Base-by-base conservation (phyloP, 2,329 filamentous ascomycete species). In the Fusarium virguliforme region DNA sequence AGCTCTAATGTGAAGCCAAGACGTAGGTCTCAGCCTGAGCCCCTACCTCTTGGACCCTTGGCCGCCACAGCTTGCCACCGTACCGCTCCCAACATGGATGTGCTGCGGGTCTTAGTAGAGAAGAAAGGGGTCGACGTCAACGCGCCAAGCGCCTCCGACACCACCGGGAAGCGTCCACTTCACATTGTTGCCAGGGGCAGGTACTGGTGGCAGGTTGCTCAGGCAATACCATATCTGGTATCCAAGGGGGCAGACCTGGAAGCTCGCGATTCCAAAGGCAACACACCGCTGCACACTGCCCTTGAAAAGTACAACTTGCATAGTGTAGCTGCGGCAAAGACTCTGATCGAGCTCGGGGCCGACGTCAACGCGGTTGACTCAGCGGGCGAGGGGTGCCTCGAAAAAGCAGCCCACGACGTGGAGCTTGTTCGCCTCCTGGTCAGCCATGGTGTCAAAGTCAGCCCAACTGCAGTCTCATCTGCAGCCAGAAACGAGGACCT, bases 181-280 rank as follows among this genome's bases (percentile, higher is more conserved):
- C 67, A 74, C 50, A 2, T 40, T 3, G 54, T 74, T 8, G 57
- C 70, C 24, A 6, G 3, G 8, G 54, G 62, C 3, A 24, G 8
- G 6, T 28, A 46, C 9, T 73, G 67, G 70, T 74, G 72, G 72
- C 65, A 74, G 34, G 54, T 53, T 7, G 57, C 70, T 30, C 61
- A 60, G 15, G 72, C 53, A n/a, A 61, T 74, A 9, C 67, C 61
- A 26, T 73, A 74, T 13, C n/a, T 74, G 26, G 30, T 73, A 12
- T 74, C 67, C 15, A 62, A 62, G 22, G 72, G 72, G 2, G 72
- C 67, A 4, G 32, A 67, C 15, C 32, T 71, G 24, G 60, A 74
- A 37, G 48, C 37, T 37, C 55, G 53, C 13, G 30, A 73, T 13
- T 4, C 8, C 1, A 2, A 35, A 3, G 67, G 60, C 12, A 4